Percentiles rank a stretch among this genome's conserved stretches.
These are phyloP conservation scores for Trichosporon sp. DNA, from an alignment of 1,284 basidiomycete species.

Conservation along the genomic window DNA sequence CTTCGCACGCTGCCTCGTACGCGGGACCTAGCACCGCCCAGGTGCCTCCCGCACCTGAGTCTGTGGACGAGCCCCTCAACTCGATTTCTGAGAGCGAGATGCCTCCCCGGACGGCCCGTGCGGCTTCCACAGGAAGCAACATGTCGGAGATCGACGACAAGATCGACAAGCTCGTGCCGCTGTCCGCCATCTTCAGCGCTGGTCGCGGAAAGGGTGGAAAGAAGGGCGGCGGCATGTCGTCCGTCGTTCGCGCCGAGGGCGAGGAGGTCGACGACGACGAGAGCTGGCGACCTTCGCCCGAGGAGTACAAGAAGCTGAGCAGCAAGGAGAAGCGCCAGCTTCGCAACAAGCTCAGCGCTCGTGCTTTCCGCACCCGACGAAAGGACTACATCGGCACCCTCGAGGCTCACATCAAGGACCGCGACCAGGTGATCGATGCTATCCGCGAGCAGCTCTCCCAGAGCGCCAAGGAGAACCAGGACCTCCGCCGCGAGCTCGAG, in stretches of 20 bases:
- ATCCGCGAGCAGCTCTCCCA: constrained; percentile 79
- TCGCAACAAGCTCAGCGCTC: constrained; percentile 91
- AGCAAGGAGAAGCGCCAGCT: constrained; percentile 95
- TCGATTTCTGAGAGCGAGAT: constrained; percentile 28
- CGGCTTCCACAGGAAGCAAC: constrained; percentile 17
- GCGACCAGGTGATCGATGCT: constrained; percentile 82
- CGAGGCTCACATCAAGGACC: constrained; percentile 87
- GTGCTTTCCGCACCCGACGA: constrained; percentile 87
- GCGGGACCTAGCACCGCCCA: background rate
- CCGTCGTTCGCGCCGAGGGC: constrained; percentile 47
- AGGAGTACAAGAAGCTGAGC: constrained; percentile 92
- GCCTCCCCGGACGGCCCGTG: constrained; percentile 21
- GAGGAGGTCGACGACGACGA: constrained; percentile 50
- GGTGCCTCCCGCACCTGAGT: constrained; percentile 10
- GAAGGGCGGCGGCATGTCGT: constrained; percentile 50
- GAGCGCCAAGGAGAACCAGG: constrained; percentile 74
- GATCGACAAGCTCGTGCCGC: constrained; percentile 42
- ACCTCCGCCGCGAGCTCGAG: constrained; percentile 74
- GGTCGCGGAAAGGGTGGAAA: constrained; percentile 52
- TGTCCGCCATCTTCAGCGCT: constrained; percentile 46
- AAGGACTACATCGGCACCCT: constrained; percentile 94
- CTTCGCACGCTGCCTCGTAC: background rate
- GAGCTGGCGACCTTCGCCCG: constrained; percentile 56
- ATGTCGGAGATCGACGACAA: constrained; percentile 29
- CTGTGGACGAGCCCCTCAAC: constrained; percentile 31